Evolutionary conservation across 2,329 filamentous ascomycete species (phyloP).

Genomic region (Colletotrichum neosansevieriae): DNA sequence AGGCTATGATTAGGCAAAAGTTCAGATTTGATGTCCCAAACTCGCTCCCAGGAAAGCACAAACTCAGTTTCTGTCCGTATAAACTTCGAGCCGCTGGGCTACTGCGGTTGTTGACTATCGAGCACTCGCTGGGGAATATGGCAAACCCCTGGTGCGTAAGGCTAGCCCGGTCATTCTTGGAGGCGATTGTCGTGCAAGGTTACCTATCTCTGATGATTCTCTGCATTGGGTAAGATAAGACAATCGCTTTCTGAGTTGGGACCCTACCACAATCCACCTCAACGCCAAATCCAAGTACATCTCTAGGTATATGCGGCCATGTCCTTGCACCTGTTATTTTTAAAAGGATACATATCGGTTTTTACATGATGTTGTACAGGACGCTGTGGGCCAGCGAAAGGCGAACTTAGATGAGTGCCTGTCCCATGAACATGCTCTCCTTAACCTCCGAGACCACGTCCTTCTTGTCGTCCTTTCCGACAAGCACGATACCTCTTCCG

Average conservation of each 20-base stretch:
- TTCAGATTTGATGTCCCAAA: no score
- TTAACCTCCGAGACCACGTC: constrained; percentile 94
- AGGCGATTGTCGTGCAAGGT: no score
- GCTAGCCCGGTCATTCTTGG: no score
- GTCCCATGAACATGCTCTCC: constrained; percentile 87
- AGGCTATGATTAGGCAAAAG: no score
- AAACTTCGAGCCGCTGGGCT: no score
- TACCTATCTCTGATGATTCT: no score
- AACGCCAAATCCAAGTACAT: constrained; percentile 16
- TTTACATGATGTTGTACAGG: constrained; percentile 35
- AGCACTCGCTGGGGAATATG: no score
- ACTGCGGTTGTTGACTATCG: no score
- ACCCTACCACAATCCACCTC: not conserved
- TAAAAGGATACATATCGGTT: constrained; percentile 11
- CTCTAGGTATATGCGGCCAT: constrained; percentile 15
- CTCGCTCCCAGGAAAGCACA: no score
- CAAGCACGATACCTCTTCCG: constrained; percentile 89
- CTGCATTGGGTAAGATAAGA: no score
- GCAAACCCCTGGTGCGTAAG: no score
- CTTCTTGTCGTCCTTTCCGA: constrained; percentile 88
- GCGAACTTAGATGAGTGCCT: constrained; percentile 74
- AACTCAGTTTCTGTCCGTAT: no score
- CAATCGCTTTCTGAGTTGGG: not conserved
- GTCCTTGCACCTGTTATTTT: constrained; percentile 1
- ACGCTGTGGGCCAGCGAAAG: not conserved